A percentile compares a stretch with the other conserved stretches of the same genome.
phyloP scores from a whole-genome alignment of 1,139 yeast genomes.

The Wickerhamomyces sp. region DNA sequence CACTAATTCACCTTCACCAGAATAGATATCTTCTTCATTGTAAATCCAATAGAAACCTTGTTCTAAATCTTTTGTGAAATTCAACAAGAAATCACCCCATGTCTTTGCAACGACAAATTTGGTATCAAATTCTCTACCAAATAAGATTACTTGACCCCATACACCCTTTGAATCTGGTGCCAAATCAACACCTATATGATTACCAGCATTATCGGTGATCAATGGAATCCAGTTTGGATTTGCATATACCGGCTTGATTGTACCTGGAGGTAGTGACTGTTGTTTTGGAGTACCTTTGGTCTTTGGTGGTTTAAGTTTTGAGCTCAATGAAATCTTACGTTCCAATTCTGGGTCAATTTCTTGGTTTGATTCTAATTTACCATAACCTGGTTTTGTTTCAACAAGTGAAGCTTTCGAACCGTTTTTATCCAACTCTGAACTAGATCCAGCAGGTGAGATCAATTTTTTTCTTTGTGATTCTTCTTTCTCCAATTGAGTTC shows the following conservation, averaged over 20 bases:
- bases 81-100: constrained; percentile 79
- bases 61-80: constrained; percentile 81
- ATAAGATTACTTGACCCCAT: constrained; percentile 80
- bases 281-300: constrained; percentile 53
- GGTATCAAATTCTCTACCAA: constrained; percentile 86
- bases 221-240: constrained; percentile 90
- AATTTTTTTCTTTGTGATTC: constrained; percentile 13
- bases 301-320: constrained; percentile 25
- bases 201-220: constrained; percentile 83
- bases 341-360: constrained; percentile 23
- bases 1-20: constrained; percentile 72
- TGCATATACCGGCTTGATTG: constrained; percentile 69
- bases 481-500: constrained; percentile 29
- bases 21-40: constrained; percentile 44
- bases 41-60: constrained; percentile 62
- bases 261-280: constrained; percentile 67
- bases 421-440: constrained; percentile 12
- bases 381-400: constrained; percentile 23
- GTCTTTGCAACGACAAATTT: constrained; percentile 72
- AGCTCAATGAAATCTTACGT: constrained; percentile 21
- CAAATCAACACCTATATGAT: constrained; percentile 83
- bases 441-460: constrained; percentile 21
- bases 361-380: constrained; percentile 22
- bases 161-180: constrained; percentile 75
- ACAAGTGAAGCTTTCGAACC: constrained; percentile 13